Conservation (phyloP, 2,329 filamentous ascomycete genomes). For the Fusarium tanahbumbuense region DNA sequence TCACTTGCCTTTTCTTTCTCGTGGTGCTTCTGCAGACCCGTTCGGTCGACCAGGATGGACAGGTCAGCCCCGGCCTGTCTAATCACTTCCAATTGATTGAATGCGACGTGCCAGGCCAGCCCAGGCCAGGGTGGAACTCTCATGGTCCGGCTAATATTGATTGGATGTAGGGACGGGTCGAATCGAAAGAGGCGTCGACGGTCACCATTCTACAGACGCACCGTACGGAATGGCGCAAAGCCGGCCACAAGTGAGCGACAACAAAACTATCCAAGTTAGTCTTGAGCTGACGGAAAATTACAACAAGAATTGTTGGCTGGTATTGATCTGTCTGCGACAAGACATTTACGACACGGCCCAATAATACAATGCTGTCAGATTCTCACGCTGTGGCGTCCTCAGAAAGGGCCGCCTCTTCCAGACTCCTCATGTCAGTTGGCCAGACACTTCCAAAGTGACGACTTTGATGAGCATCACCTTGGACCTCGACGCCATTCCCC, state of each 20-base stretch:
- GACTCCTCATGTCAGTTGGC: constrained; percentile 14
- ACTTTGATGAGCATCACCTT: background rate
- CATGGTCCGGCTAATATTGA: constrained; percentile 23
- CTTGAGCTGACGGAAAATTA: constrained; percentile 11
- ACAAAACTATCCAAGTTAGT: constrained; percentile 16
- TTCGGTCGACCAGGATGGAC: constrained; percentile 22
- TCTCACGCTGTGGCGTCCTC: constrained; percentile 7
- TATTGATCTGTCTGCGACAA: background rate
- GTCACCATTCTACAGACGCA: background rate
- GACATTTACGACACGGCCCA: background rate
- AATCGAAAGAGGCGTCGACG: constrained; percentile 39
- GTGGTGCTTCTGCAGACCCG: constrained; percentile 18
- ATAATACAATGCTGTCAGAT: background rate
- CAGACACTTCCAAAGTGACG: background rate
- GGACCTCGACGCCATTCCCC: constrained; percentile 25
- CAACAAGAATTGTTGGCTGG: constrained; percentile 15
- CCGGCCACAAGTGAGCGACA: constrained; percentile 15
- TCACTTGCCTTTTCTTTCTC: constrained; percentile 26
- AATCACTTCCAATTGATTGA: constrained; percentile 31
- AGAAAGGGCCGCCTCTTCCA: constrained; percentile 4
- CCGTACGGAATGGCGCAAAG: constrained; percentile 24
- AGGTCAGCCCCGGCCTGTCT: constrained; percentile 15
- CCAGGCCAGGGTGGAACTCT: constrained; percentile 2
- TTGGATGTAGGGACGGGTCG: constrained; percentile 36
- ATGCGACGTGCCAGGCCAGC: constrained; percentile 17